phyloP scores from a whole-genome alignment of 116 monocot genomes.

The Papilionanthe hybrid region DNA sequence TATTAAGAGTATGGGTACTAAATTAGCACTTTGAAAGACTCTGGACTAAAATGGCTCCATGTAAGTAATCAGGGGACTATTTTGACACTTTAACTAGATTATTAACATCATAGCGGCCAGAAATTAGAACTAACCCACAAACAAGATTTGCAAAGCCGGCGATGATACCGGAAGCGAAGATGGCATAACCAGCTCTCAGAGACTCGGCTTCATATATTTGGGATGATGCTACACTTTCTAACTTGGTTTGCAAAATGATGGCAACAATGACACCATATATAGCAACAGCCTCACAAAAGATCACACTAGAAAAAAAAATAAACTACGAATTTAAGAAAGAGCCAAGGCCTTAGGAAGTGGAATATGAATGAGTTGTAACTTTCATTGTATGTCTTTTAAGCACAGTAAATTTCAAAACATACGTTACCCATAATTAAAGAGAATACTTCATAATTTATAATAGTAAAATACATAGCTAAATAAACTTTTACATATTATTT shows the following conservation, averaged over 20 bases:
- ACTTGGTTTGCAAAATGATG: constrained; percentile 95
- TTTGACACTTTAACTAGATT: not conserved
- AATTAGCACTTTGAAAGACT: no score
- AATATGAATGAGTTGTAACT: not conserved
- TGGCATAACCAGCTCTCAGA: constrained; percentile 93
- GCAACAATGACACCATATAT: constrained; percentile 99
- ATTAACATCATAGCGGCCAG: not conserved
- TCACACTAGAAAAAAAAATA: constrained; percentile 55
- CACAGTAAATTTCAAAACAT: no score
- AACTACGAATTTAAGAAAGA: not conserved
- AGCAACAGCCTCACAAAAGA: constrained; percentile 98
- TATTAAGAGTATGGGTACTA: no score
- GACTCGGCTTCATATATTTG: constrained; percentile 71
- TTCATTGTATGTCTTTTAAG: not conserved
- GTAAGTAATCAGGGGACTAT: no score
- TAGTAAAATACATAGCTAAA: no score
- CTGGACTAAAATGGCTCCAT: no score
- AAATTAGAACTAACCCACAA: constrained; percentile 58
- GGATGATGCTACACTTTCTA: constrained; percentile 81
- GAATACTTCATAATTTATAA: not conserved
- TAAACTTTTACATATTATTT: constrained; percentile 1
- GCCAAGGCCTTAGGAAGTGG: not conserved
- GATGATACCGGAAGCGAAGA: constrained; percentile 90
- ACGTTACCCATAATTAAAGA: no score
- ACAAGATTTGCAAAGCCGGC: constrained; percentile 92